Evolutionary conservation across 768 basidiomycete species (phyloP).

Genomic region (Naganishia onofrii): DNA sequence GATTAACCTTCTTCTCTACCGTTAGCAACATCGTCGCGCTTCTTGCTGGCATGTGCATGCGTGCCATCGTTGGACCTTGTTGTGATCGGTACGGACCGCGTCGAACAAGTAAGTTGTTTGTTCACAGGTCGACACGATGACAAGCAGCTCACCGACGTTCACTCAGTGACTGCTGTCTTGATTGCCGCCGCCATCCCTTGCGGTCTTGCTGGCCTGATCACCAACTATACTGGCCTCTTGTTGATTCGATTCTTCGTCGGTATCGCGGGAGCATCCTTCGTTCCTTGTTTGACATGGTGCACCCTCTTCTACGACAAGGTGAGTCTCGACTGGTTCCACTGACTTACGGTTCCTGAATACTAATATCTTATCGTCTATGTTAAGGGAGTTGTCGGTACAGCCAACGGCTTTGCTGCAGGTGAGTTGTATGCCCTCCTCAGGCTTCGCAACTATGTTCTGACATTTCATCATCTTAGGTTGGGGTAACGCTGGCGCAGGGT

Average conservation of each 20-base stretch:
- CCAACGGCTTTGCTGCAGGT: slow-evolving; percentile 39
- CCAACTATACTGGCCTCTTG: slow-evolving; percentile 54
- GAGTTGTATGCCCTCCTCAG: slow-evolving; percentile 54
- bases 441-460: slow-evolving; percentile 60
- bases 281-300: slow-evolving; percentile 64
- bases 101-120: slow-evolving; percentile 51
- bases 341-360: slow-evolving; percentile 49
- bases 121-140: not conserved
- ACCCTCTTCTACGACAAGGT: slow-evolving; percentile 64
- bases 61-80: slow-evolving; percentile 59
- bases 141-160: not conserved
- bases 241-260: slow-evolving; percentile 58
- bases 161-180: slow-evolving; percentile 57
- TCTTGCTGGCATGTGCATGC: slow-evolving; percentile 58
- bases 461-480: slow-evolving; percentile 54
- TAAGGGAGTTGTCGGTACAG: slow-evolving; percentile 35
- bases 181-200: slow-evolving; percentile 62
- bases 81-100: slow-evolving; percentile 56
- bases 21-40: slow-evolving; percentile 50
- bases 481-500: slow-evolving; percentile 19
- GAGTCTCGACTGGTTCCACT: no score
- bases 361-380: slow-evolving; percentile 49
- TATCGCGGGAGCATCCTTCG: slow-evolving; percentile 63
- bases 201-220: slow-evolving; percentile 60
- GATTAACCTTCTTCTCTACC: no score